These are phyloP conservation scores for Scheffersomyces cryptocercus DNA, from an alignment of 1,139 yeast genomes.

Conservation along the genomic window DNA sequence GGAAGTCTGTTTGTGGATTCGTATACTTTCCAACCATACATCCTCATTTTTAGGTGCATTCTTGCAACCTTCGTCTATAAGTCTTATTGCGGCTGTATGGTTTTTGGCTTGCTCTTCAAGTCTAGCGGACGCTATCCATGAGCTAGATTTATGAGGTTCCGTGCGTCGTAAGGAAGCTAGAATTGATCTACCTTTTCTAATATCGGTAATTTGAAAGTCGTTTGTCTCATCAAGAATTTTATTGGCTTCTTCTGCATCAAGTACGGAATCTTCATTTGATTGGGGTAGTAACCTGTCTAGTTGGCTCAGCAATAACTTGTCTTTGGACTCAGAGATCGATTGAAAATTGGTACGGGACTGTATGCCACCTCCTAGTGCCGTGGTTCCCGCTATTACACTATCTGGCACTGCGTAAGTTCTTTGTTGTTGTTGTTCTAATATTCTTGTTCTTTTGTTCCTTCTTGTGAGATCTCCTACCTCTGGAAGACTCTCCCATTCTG, in stretches of 20 bases:
- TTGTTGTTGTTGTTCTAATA: conserved; percentile 62
- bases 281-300: conserved; percentile 33
- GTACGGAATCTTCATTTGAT: neutral
- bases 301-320: conserved; percentile 49
- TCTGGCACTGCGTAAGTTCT: conserved; percentile 88
- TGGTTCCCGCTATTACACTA: conserved; percentile 43
- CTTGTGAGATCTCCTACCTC: conserved; percentile 89
- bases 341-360: conserved; percentile 41
- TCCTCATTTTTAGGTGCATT: conserved; percentile 67
- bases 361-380: conserved; percentile 9
- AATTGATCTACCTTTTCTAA: conserved; percentile 58
- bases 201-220: conserved; percentile 43
- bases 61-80: conserved; percentile 73
- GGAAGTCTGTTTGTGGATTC: conserved; percentile 56
- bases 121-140: conserved; percentile 89
- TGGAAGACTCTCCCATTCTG: conserved; percentile 82
- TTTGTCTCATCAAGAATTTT: conserved; percentile 5
- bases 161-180: conserved; percentile 67
- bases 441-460: conserved; percentile 69
- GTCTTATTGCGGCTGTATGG: conserved; percentile 53
- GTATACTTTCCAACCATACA: conserved; percentile 80
- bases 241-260: conserved; percentile 4
- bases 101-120: conserved; percentile 70
- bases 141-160: conserved; percentile 72
- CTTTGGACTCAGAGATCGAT: conserved; percentile 55